Base-by-base conservation (phyloP, 1,284 basidiomycete species). In the Ganoderma resinaceum region DNA sequence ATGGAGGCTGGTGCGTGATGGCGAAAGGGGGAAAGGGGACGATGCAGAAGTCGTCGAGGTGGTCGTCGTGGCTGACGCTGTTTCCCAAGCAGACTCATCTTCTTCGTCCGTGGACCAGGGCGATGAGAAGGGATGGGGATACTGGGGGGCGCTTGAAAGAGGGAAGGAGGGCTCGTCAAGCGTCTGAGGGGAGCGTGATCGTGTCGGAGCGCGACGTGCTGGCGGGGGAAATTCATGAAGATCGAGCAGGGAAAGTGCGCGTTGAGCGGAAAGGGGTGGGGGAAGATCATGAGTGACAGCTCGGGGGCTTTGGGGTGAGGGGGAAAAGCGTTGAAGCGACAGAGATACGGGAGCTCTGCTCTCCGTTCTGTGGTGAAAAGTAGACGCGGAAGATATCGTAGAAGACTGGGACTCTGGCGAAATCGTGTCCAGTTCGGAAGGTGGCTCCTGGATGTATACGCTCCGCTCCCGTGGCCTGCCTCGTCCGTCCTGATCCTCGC, bases 21-120 rank as follows among this genome's bases (percentile, higher is more conserved):
- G 83, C 65, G 80, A 82, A 3, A 80, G 72, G 2, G 79, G 78
- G 63, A 78, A 79, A 0, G 80, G 78, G 2, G 83, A 82, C 33
- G 83, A 82, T 12, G 83, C 81, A 11, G 86, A 88, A 3, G 86
- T 85, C 31, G 85, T 86, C 2, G 89, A 88, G 4, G 84, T 84
- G 37, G 86, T 86, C 2, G 91, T 89, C 3, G 87, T 85, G 23
- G 82, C 82, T 5, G 91, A 92, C 42, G 87, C 87, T 3, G 89
- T 87, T 71, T 92, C 91, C 89, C 91, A 92, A 57, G 85, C 85
- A 12, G 89, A 91, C 68, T 93, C 91, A 70, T 91, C 91, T 26
- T 68, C 67, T 12, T 93, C 91, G 70, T 92, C 91, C 0, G 90
- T 91, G n/a, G 89, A 88, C 88, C 88, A 92, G 1, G 90, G 85